Base-by-base conservation (phyloP, 148 eudicot species). In the Amaranthus hypochondriacus region DNA sequence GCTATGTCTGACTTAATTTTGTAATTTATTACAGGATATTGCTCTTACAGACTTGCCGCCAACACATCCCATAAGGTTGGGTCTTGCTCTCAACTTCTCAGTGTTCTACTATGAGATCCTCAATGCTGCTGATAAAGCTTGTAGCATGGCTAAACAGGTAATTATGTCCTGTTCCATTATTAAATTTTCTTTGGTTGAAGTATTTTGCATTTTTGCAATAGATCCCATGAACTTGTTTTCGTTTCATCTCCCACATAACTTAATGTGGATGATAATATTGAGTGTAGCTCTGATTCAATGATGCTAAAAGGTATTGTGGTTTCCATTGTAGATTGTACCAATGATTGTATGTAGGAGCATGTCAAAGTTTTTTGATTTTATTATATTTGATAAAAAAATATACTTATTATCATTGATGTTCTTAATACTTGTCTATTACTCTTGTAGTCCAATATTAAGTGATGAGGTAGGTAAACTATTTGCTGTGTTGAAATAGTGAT, bases 41-140 rank as follows among this genome's bases (percentile, higher is more conserved):
- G 87, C 87, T 39, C 74, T 72, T 54, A 62, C 78, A 10, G 84
- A 84, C 53, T 69, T 84, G 73, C 78, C 84, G 18, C 75, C 87
- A 44, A 84, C 87, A 6, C 87, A 84, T 68, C 87, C 87, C 5
- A 84, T 84, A 28, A 81, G 87, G 64, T 76, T 84, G 81, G 87
- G 87, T 68, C 84, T 84, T 76, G 84, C 87, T 48, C 87, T 84
- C 73, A 84, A 84, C 76, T 84, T 84, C 82, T 84, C 87, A 4
- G 87, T 84, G 73, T 84, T 84, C 77, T 84, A 84, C 78, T 84
- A 84, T 76, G 87, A 84, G 82, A 84, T 84, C 70, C 74, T 81
- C 63, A 84, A 81, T 73, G 79, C 84, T 21, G 69, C 87, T 78
- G 87, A 84, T 68, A 78, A 81, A 74, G 87, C 87, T 65, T 84